Conservation (phyloP, 148 eudicot species). For the Spergularia marina region DNA sequence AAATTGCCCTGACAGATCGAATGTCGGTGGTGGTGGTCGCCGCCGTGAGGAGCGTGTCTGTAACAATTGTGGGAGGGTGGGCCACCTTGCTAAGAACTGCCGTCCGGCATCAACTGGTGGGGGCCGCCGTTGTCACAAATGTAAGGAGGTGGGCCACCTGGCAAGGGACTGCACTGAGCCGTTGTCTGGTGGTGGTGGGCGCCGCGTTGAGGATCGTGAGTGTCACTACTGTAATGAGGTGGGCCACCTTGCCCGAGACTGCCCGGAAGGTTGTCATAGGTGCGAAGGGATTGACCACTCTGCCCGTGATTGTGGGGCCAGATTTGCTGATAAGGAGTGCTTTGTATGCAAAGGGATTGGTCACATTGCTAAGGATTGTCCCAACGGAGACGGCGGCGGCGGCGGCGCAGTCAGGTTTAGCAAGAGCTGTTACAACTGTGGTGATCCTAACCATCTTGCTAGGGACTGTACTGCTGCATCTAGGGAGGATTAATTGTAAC, state of each 20-base stretch:
- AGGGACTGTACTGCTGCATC: slow-evolving; percentile 38
- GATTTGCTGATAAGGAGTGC: background rate
- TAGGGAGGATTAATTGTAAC: background rate
- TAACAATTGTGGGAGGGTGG: background rate
- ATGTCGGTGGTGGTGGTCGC: slow-evolving; percentile 14
- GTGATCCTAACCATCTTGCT: slow-evolving; percentile 31
- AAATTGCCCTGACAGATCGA: slow-evolving; percentile 19
- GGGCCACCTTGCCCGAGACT: background rate
- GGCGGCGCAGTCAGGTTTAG: slow-evolving; percentile 19
- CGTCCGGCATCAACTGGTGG: background rate
- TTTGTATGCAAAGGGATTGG: background rate
- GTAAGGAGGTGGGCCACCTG: too few relatives aligned
- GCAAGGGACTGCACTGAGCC: too few relatives aligned
- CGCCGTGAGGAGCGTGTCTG: background rate
- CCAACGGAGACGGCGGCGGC: background rate
- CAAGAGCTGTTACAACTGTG: slow-evolving; percentile 31
- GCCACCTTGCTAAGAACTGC: background rate
- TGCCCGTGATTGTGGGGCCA: background rate
- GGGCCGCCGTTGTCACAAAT: too few relatives aligned
- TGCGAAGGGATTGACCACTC: background rate
- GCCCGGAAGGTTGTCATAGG: background rate
- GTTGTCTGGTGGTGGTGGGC: too few relatives aligned
- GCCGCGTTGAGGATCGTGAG: background rate
- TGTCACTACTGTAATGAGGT: background rate
- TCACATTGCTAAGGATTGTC: background rate